These are phyloP conservation scores for Aspergillus sp. DNA, from an alignment of 2,329 filamentous ascomycete species.

Conservation along the genomic window DNA sequence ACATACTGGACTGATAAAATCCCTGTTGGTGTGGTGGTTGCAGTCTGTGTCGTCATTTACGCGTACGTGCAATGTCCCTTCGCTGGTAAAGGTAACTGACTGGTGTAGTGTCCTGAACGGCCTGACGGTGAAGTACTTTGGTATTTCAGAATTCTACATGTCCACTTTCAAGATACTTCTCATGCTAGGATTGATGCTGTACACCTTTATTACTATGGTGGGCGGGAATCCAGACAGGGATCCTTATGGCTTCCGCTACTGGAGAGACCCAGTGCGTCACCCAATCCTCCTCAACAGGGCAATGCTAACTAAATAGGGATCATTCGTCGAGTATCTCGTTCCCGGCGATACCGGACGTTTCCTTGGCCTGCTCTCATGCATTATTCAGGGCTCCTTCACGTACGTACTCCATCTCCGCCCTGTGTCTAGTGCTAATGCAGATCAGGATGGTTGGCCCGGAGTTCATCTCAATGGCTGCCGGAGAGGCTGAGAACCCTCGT, in stretches of 20 bases:
- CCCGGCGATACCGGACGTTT: conserved; percentile 60
- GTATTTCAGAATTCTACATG: conserved; percentile 50
- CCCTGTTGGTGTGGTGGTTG: conserved; percentile 38
- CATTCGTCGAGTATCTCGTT: conserved; percentile 64
- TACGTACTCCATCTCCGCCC: conserved; percentile 4
- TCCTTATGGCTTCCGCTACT: conserved; percentile 68
- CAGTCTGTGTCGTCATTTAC: conserved; percentile 41
- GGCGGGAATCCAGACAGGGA: conserved; percentile 72
- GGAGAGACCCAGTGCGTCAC: conserved; percentile 51
- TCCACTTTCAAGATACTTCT: conserved; percentile 43
- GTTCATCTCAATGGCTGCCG: conserved; percentile 27
- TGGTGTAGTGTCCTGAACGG: conserved; percentile 35
- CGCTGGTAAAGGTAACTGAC: not conserved
- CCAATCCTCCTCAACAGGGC: not conserved
- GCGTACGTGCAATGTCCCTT: conserved; percentile 15
- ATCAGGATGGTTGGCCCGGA: conserved; percentile 60
- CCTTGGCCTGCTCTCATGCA: conserved; percentile 60
- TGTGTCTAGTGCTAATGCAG: not conserved
- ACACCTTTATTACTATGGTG: conserved; percentile 75
- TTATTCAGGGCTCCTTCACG: conserved; percentile 68
- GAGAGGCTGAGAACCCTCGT: not conserved
- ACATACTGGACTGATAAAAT: conserved; percentile 41
- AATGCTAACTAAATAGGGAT: conserved; percentile 34
- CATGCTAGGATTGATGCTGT: conserved; percentile 30
- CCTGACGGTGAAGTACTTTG: conserved; percentile 45